Conservation (phyloP, 352 stramenopile species). For the Sclerospora graminicola region DNA sequence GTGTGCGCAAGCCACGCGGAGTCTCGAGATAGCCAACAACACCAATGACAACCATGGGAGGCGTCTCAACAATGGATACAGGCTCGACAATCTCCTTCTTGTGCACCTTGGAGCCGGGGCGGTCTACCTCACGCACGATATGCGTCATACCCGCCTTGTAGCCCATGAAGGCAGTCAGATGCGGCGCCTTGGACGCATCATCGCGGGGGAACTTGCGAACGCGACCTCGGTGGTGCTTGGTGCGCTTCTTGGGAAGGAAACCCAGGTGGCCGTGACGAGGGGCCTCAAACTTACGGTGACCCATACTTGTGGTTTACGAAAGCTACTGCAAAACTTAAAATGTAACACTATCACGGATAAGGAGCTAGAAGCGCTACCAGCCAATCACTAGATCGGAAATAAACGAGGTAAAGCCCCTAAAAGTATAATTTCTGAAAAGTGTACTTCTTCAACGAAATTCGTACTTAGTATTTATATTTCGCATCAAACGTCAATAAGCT, state of each 20-base stretch:
- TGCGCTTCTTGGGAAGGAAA: slow-evolving; percentile 99
- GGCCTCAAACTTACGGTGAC: slow-evolving; percentile 97
- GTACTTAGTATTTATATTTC: too few species aligned
- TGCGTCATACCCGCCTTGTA: slow-evolving; percentile 99
- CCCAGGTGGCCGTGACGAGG: slow-evolving; percentile 95
- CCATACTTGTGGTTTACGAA: slow-evolving; percentile 76
- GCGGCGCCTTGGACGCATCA: slow-evolving; percentile 90
- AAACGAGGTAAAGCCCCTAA: too few species aligned
- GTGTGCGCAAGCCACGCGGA: slow-evolving; percentile 94
- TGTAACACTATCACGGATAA: slow-evolving; percentile 5
- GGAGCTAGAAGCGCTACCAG: slow-evolving; percentile 7
- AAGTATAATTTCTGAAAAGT: too few species aligned
- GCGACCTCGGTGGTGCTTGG: slow-evolving; percentile 97
- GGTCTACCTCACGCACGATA: slow-evolving; percentile 97
- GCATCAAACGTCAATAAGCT: background rate
- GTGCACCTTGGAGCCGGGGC: slow-evolving; percentile 99
- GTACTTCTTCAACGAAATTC: background rate
- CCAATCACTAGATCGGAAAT: slow-evolving; percentile 22
- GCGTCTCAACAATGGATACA: slow-evolving; percentile 98
- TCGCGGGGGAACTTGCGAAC: slow-evolving; percentile 99
- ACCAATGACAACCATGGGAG: slow-evolving; percentile 98
- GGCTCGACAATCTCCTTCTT: slow-evolving; percentile 99
- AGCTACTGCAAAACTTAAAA: slow-evolving; percentile 84
- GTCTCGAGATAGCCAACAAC: slow-evolving; percentile 99
- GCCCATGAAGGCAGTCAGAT: slow-evolving; percentile 99